Conservation (phyloP, 257 asterid genomes). For the Fraxinus anomala region DNA sequence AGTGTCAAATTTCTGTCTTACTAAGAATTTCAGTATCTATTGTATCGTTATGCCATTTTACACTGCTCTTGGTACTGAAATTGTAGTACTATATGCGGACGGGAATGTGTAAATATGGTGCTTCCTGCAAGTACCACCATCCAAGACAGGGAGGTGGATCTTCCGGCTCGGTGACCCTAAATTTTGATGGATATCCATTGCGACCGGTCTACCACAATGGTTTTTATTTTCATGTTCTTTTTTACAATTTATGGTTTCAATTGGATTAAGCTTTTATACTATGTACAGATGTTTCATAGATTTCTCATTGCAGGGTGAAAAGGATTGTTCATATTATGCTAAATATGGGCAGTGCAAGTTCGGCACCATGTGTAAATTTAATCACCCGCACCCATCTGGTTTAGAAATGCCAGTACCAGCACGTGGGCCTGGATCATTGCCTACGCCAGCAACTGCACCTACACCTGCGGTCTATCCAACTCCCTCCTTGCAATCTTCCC, state of each 20-base stretch:
- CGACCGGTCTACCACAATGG: constrained; percentile 27
- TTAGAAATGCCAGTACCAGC: constrained; percentile 45
- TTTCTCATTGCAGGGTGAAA: constrained; percentile 65
- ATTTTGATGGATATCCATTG: constrained; percentile 32
- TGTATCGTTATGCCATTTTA: constrained; percentile 16
- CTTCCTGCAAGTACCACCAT: constrained; percentile 94
- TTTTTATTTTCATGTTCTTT: constrained; percentile 3
- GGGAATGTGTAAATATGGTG: constrained; percentile 88
- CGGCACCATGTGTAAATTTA: constrained; percentile 88
- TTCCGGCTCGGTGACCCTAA: constrained; percentile 57
- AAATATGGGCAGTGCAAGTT: constrained; percentile 94
- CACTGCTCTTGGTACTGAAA: neutral
- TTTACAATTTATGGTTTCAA: neutral
- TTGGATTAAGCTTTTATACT: constrained; percentile 4
- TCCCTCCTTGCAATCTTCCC: constrained; percentile 77
- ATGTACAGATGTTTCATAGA: constrained; percentile 29
- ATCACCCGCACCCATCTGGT: constrained; percentile 94
- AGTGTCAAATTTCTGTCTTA: neutral
- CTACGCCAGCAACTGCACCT: constrained; percentile 42
- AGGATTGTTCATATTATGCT: constrained; percentile 79
- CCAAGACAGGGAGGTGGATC: constrained; percentile 85
- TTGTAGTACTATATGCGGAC: constrained; percentile 71
- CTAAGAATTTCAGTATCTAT: neutral
- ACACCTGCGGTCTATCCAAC: constrained; percentile 37
- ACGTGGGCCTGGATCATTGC: constrained; percentile 54